Evolutionary conservation across 495 filamentous ascomycete species (phyloP), one percentile per base, ranked within the genome.

Genomic region (Aspergillus cavernicola): DNA sequence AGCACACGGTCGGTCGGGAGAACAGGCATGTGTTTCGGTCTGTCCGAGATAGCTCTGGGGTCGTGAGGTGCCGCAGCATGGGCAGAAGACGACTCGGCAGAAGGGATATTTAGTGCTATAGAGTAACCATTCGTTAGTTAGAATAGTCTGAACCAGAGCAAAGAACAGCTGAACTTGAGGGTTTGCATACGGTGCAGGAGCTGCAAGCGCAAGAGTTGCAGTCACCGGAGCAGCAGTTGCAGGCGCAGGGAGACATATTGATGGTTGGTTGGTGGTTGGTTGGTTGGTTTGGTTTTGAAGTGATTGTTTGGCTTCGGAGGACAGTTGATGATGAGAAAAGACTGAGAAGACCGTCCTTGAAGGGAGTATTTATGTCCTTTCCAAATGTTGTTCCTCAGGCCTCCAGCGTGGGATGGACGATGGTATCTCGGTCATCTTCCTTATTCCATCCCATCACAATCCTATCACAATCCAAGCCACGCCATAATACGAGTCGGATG

Each of bases 171-270:
- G 28, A 5, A 35, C 11, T n/a, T n/a, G n/a, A n/a, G n/a, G n/a
- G n/a, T n/a, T n/a, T n/a, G 31, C 52, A 46, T 47, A 54, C 52
- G 42, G 15, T 41, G 42, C 52, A 54, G 43, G 52, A 37, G 35
- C 32, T 32, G 42, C 52, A 54, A 41, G 42, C 39, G 52, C 52
- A 54, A 24, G 52, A 47, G 41, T 26, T 41, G 52, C 52, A 54
- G 42, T 47, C 31, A 16, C 52, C 52, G 24, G 52, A 54, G 52
- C 52, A 54, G 52, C 52, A 54, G 52, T 46, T 54, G 52, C 52
- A 54, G 18, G 33, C 23, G 52, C 52, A 54, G 52, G 52, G 52
- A 54, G 52, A 54, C 52, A 54, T 54, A 0, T 54, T 54, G 52
- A 32, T 22, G 23, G 42, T 54, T 18, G 42, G 28, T 29, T 44